Evolutionary conservation across 2,329 filamentous ascomycete species (phyloP), one percentile per base, ranked within the genome.

Genomic region (Pseudogymnoascus sp.): DNA sequence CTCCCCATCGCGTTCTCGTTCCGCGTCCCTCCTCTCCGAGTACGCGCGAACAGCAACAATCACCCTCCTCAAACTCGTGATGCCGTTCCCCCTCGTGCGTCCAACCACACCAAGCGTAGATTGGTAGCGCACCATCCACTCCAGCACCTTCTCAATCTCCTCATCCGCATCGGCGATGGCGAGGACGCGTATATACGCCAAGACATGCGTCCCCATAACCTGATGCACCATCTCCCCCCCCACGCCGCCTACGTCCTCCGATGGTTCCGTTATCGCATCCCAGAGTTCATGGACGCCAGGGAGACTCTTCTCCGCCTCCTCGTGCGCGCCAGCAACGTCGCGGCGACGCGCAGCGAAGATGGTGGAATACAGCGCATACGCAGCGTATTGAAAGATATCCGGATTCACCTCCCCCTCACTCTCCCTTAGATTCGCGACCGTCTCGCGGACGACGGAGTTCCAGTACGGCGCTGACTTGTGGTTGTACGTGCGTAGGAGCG

Each of bases 101-200:
- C 65, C 66, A 4, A 65, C 61, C 1, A 60, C 33, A 2, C 69
- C 49, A 8, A 73, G 59, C n/a, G 67, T 65, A 5, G 71, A 70
- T 74, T 80, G 80, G 66, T 85, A 74, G 23, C 73, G 67, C 0
- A 82, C 73, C 66, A 88, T 81, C 86, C 87, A 92, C 31, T 75
- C 72, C 12, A 88, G 73, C 4, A 87, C 73, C 3, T 75, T 75
- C 4, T 81, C 78, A 71, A 91, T 83, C 59, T 81, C 84, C 1
- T 80, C 75, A 59, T 79, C 78, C 66, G 90, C 84, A 37, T 81
- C 81, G n/a, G 85, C 72, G 61, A 82, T 80, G 0, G 83, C 88
- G 21, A 91, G 75, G 1, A 83, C 80, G 55, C 86, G 80, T 71
- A 91, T 80, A 70, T 89, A 88, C 1, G 78, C 76, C 67, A 88